A percentile compares a stretch with the other conserved stretches of the same genome.
phyloP scores from a whole-genome alignment of 345 rosid species.

The Corymbia maculata region DNA sequence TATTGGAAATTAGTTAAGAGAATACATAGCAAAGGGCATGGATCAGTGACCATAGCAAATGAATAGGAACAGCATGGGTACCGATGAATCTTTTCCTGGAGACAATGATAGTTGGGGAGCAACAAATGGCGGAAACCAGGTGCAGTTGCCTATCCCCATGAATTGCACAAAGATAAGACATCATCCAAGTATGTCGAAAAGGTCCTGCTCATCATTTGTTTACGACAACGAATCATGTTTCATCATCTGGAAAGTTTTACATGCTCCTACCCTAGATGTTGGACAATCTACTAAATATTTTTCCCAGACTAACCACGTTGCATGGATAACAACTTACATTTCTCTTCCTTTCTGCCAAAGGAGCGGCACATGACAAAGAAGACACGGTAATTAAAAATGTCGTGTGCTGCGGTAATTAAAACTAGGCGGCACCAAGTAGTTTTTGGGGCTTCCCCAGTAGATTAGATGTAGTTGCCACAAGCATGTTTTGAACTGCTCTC shows the following conservation, averaged over 20 bases:
- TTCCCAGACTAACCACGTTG: not conserved
- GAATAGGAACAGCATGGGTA: conserved; percentile 57
- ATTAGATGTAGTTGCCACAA: conserved; percentile 21
- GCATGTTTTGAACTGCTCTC: conserved; percentile 27
- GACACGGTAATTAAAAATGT: conserved; percentile 1
- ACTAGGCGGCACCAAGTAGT: conserved; percentile 24
- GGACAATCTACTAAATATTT: not conserved
- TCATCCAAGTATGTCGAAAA: conserved; percentile 24
- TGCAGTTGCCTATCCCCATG: conserved; percentile 6
- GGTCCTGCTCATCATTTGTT: conserved; percentile 37
- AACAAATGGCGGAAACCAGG: conserved; percentile 28
- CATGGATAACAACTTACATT: conserved; percentile 18
- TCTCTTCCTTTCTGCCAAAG: conserved; percentile 42
- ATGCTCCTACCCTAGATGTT: not conserved
- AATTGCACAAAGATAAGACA: conserved; percentile 1
- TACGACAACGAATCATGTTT: not conserved
- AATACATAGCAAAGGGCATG: too few relatives aligned
- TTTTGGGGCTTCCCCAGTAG: conserved; percentile 27
- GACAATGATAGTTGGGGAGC: conserved; percentile 25
- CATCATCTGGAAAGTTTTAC: not conserved
- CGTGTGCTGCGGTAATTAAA: too few relatives aligned
- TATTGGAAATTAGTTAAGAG: not conserved
- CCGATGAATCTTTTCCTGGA: conserved; percentile 58
- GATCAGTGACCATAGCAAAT: conserved; percentile 33
- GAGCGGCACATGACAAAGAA: conserved; percentile 24